phyloP scores from a whole-genome alignment of 2,329 filamentous ascomycete genomes.

The Alternaria panax region DNA sequence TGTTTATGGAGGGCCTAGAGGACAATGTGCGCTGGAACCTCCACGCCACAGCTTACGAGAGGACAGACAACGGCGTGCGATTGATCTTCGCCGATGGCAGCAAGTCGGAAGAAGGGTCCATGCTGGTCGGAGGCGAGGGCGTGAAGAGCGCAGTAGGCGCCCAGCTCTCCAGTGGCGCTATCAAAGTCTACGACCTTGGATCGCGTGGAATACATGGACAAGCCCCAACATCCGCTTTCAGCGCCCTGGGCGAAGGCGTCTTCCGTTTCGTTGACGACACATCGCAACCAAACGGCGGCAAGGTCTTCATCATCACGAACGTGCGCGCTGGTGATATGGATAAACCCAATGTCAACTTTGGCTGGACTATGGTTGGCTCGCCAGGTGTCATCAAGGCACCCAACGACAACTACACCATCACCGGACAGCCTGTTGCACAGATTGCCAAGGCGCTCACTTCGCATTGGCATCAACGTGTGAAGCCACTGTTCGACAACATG shows the following conservation, averaged over 20 bases:
- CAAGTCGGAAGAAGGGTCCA: constrained; percentile 64
- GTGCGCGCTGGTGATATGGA: constrained; percentile 67
- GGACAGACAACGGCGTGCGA: constrained; percentile 62
- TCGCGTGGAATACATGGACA: constrained; percentile 71
- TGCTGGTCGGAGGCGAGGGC: constrained; percentile 69
- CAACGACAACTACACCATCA: constrained; percentile 66
- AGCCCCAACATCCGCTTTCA: constrained; percentile 68
- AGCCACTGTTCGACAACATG: constrained; percentile 67
- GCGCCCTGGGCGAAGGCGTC: constrained; percentile 68
- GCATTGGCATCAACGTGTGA: constrained; percentile 64
- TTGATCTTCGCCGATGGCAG: constrained; percentile 67
- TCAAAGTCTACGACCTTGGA: constrained; percentile 70
- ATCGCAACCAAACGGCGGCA: constrained; percentile 52
- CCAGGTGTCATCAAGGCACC: constrained; percentile 66
- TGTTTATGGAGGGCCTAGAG: constrained; percentile 66
- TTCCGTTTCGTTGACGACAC: constrained; percentile 62
- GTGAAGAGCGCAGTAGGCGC: constrained; percentile 67
- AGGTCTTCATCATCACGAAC: constrained; percentile 68
- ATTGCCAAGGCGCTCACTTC: constrained; percentile 63
- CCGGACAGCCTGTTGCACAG: constrained; percentile 64
- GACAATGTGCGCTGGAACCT: constrained; percentile 63
- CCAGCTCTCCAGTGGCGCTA: constrained; percentile 64
- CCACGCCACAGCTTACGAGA: constrained; percentile 66
- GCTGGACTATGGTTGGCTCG: constrained; percentile 68
- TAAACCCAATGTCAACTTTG: constrained; percentile 64